phyloP scores from a whole-genome alignment of 306 rosid species.

The cucumber (Cucumis sativus) region DNA sequence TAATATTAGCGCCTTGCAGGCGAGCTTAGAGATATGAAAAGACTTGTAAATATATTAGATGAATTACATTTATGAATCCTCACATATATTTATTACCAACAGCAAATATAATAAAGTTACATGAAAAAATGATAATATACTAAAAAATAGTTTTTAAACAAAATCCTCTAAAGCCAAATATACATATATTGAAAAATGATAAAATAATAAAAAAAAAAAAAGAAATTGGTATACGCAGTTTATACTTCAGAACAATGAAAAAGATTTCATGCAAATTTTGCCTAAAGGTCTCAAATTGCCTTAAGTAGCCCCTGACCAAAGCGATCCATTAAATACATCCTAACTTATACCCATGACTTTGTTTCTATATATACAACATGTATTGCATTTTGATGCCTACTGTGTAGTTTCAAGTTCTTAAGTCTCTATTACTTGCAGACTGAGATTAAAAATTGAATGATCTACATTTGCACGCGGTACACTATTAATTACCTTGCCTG shows the following conservation, averaged over 20 bases:
- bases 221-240: neutral
- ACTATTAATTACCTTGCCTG: conserved; percentile 51
- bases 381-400: neutral
- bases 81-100: neutral
- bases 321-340: neutral
- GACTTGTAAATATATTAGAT: neutral
- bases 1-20: neutral
- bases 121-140: neutral
- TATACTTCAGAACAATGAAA: neutral
- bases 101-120: neutral
- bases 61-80: neutral
- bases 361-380: neutral
- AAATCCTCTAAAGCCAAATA: neutral
- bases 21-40: neutral
- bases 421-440: neutral
- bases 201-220: neutral
- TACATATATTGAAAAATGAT: neutral
- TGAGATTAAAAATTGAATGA: neutral
- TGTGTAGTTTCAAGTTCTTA: neutral
- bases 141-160: neutral
- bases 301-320: neutral
- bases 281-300: neutral
- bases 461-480: neutral
- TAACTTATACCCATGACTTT: neutral
- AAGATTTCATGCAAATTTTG: neutral